These are phyloP conservation scores for Hemileccinum rubropunctum DNA, from an alignment of 768 basidiomycete genomes.

Conservation along the genomic window DNA sequence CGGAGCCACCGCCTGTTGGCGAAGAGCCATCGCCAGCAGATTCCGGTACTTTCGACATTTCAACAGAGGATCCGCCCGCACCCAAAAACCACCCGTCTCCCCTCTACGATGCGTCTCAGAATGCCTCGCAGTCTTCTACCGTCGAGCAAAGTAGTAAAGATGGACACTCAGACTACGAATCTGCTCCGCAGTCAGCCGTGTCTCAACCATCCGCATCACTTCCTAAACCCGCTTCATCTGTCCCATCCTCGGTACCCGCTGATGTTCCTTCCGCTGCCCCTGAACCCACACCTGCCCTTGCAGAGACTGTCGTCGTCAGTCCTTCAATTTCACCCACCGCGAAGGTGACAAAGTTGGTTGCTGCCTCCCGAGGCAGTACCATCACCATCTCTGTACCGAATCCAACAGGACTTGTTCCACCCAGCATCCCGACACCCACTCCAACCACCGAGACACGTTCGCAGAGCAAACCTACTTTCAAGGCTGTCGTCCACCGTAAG, in stretches of 20 bases:
- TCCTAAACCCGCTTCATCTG: background rate
- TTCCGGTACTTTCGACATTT: background rate
- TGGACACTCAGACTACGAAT: constrained; percentile 12
- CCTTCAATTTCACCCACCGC: background rate
- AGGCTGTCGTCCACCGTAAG: constrained; percentile 58
- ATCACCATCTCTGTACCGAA: constrained; percentile 3
- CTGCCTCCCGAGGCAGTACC: background rate
- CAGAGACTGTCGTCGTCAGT: background rate
- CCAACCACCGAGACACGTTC: background rate
- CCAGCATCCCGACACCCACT: constrained; percentile 11
- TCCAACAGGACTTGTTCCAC: constrained; percentile 1
- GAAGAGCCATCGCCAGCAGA: background rate
- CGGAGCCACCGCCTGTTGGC: background rate
- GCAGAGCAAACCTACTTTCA: constrained; percentile 37
- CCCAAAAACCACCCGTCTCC: background rate
- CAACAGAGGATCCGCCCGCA: background rate
- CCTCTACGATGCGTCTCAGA: constrained; percentile 2
- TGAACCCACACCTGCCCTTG: background rate
- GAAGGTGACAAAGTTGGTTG: constrained; percentile 1
- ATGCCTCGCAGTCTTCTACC: constrained; percentile 1
- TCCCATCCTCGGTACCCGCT: background rate
- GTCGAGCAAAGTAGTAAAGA: constrained; percentile 2
- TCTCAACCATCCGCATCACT: constrained; percentile 7
- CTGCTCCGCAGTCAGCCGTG: constrained; percentile 13
- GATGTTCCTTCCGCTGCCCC: background rate